Evolutionary conservation across 345 rosid species (phyloP).

Genomic region (Iberis pinnata): DNA sequence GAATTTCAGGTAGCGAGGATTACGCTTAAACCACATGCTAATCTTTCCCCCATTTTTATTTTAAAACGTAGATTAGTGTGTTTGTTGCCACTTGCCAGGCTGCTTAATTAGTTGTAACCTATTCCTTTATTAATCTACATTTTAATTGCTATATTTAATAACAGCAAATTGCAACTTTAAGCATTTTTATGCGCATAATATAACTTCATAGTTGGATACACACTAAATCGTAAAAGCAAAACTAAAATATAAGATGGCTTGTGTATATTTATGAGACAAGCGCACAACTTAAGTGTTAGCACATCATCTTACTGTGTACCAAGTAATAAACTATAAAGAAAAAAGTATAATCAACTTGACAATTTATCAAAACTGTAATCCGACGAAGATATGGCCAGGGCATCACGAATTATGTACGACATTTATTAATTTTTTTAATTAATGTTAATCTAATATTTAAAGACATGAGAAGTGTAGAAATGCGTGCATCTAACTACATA

Average conservation of each 20-base stretch:
- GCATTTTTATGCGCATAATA: constrained; percentile 1
- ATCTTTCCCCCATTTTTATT: constrained; percentile 9
- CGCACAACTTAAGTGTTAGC: no score
- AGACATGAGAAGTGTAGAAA: constrained; percentile 18
- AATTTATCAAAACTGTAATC: no score
- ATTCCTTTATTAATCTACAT: background rate
- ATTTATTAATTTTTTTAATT: background rate
- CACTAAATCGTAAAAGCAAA: no score
- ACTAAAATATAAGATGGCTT: no score
- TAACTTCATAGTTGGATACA: no score
- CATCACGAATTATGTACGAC: constrained; percentile 19
- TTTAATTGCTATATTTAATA: no score
- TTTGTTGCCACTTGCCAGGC: constrained; percentile 13
- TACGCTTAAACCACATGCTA: constrained; percentile 45
- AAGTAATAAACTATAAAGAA: no score
- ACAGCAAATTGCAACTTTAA: background rate
- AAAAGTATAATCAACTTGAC: no score
- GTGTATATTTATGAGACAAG: no score
- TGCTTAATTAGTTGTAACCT: constrained; percentile 28
- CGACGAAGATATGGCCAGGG: constrained; percentile 23
- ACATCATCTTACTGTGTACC: no score
- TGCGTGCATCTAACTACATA: constrained; percentile 29
- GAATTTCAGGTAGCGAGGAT: constrained; percentile 42
- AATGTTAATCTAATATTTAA: background rate
- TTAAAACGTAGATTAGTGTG: constrained; percentile 17